Evolutionary conservation across 2,329 filamentous ascomycete genomes (phyloP).

Genomic region (Furcasterigmium sp.): DNA sequence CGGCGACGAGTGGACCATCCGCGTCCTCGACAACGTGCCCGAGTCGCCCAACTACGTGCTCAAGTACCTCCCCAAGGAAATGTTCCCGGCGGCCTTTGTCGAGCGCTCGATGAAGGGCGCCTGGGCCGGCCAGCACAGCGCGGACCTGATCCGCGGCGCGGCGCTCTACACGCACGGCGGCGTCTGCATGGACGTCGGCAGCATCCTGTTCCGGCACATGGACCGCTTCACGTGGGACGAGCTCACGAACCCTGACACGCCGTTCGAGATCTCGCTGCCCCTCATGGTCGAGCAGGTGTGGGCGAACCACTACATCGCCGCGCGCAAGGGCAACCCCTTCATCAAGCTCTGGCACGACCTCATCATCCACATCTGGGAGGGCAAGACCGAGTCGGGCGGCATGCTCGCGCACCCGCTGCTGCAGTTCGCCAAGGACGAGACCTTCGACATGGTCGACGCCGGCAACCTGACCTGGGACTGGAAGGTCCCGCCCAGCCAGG

Average conservation of each 20-base stretch:
- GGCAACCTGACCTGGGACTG: slow-evolving; percentile 14
- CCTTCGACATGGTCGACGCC: slow-evolving; percentile 13
- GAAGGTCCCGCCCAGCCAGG: slow-evolving; percentile 16
- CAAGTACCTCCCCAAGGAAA: slow-evolving; percentile 25
- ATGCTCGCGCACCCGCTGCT: slow-evolving; percentile 26
- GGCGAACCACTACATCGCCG: slow-evolving; percentile 37
- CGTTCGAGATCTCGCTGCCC: slow-evolving; percentile 20
- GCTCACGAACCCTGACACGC: slow-evolving; percentile 26
- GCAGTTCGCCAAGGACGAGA: slow-evolving; percentile 9
- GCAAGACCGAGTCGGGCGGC: slow-evolving; percentile 19
- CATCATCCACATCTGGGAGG: slow-evolving; percentile 28
- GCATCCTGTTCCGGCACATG: slow-evolving; percentile 32
- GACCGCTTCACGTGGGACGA: slow-evolving; percentile 36
- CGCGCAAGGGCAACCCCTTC: slow-evolving; percentile 34
- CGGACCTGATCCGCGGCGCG: slow-evolving; percentile 40
- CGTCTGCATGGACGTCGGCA: slow-evolving; percentile 36
- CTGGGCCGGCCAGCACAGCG: slow-evolving; percentile 34
- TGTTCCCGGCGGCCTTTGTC: slow-evolving; percentile 34
- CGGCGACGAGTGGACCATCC: slow-evolving; percentile 30
- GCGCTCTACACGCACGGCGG: slow-evolving; percentile 34
- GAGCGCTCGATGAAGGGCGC: slow-evolving; percentile 37
- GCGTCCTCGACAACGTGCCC: slow-evolving; percentile 29
- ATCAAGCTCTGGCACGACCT: slow-evolving; percentile 36
- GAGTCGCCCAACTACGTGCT: slow-evolving; percentile 27
- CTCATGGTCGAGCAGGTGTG: slow-evolving; percentile 20